Evolutionary conservation across 352 stramenopile genomes (phyloP), one percentile per base, ranked within the genome.

Genomic region (Globisporangium cylindrosporum): DNA sequence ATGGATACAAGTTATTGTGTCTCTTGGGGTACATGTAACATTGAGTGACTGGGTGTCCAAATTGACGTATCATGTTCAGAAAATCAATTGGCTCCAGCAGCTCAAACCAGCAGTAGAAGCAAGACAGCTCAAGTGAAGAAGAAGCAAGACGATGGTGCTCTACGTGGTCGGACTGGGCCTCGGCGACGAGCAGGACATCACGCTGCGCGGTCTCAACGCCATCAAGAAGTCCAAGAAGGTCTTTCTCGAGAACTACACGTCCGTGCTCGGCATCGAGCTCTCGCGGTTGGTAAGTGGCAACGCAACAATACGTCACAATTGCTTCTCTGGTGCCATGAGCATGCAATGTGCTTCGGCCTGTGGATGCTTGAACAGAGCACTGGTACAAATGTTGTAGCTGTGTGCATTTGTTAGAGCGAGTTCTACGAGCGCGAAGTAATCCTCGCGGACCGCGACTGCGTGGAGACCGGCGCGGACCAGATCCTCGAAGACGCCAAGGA

Each of bases 171-270:
- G 98, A 18, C 73, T 99, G 22, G 98, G 98, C 32, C 86, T 99
- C 27, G 93, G 97, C 63, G 96, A 99, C 82, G 96, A 99, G 80
- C 98, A 99, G 72, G 98, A 99, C 80, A 98, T 99, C 61, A 99
- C 97, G 18, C 84, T 99, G 64, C 89, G 97, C 63, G 97, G 97
- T 1, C 78, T 99, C 18, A 97, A 99, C 73, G 89, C 96, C 53
- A 94, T 99, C 61, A 96, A 98, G 82, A 86, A 86, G 68, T 97
- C 89, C 68, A 87, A 97, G 68, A 94, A 97, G 62, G 85, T 99
- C 15, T 99, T 98, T 73, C 79, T 99, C 49, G 97, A 99, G 85
- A 91, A 97, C 67, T 99, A 99, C 88, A 99, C 98, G 36, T 99
- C 94, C 15, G 85, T 99, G 34, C 79, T 99, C n/a, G 94, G 95